phyloP scores from a whole-genome alignment of 495 filamentous ascomycete species.

The Massariosphaeria phaeospora region DNA sequence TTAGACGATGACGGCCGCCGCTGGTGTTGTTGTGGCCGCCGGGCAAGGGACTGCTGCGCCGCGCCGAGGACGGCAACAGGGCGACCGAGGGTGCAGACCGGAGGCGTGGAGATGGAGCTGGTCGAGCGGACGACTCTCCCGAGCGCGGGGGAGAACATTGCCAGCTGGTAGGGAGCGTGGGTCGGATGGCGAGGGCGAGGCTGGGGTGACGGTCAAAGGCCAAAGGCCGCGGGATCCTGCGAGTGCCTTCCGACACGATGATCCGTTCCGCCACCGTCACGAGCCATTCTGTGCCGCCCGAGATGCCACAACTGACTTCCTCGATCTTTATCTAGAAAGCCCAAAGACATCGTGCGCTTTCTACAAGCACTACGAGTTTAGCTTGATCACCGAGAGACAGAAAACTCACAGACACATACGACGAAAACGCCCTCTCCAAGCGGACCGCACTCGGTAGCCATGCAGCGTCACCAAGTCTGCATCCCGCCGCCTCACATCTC shows the following conservation, averaged over 20 bases:
- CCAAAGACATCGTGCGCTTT: too few species aligned
- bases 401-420: too few species aligned
- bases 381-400: too few species aligned
- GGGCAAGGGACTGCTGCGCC: conserved; percentile 22
- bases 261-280: background rate
- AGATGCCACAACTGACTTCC: background rate
- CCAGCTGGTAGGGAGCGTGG: conserved; percentile 18
- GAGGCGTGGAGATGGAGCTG: conserved; percentile 15
- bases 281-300: background rate
- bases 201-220: conserved; percentile 7
- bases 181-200: conserved; percentile 11
- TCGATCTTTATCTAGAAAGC: background rate
- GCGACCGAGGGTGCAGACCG: conserved; percentile 18
- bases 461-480: too few species aligned
- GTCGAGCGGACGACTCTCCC: conserved; percentile 30
- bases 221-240: background rate
- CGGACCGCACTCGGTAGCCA: too few species aligned
- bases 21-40: conserved; percentile 20
- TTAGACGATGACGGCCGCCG: conserved; percentile 37
- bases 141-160: conserved; percentile 33
- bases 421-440: too few species aligned
- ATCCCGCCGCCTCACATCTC: too few species aligned
- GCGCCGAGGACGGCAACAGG: conserved; percentile 15
- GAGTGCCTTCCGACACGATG: background rate
- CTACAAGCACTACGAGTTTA: too few species aligned